A percentile compares a stretch with the other conserved stretches of the same genome.
Evolutionary conservation across 805 yeast genomes (phyloP).

Genomic region (Cyberlindnera americana): DNA sequence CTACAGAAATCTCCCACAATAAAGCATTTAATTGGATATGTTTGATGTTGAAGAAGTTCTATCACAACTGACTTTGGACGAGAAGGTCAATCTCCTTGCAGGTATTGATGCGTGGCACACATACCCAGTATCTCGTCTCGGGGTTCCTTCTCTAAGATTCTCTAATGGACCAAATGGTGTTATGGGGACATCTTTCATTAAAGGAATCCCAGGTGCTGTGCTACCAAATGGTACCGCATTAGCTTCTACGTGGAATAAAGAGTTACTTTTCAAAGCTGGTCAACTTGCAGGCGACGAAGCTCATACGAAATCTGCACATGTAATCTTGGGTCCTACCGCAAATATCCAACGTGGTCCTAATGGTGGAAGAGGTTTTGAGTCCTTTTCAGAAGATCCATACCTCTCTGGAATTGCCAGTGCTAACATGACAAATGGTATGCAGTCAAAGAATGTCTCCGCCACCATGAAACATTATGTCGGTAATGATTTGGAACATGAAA

Average conservation of each 20-base stretch:
- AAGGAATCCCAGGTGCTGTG: slow-evolving; percentile 52
- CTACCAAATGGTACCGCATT: slow-evolving; percentile 57
- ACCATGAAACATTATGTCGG: slow-evolving; percentile 61
- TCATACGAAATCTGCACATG: slow-evolving; percentile 48
- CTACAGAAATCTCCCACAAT: no score
- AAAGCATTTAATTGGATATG: no score
- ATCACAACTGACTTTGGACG: slow-evolving; percentile 25
- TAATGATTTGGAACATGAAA: slow-evolving; percentile 58
- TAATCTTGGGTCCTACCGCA: slow-evolving; percentile 46
- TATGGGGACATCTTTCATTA: slow-evolving; percentile 53
- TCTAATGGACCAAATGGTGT: slow-evolving; percentile 66
- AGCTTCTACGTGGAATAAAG: slow-evolving; percentile 54
- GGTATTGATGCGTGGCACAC: slow-evolving; percentile 55
- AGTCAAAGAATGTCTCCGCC: slow-evolving; percentile 46
- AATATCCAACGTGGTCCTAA: slow-evolving; percentile 56
- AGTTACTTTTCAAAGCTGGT: slow-evolving; percentile 47
- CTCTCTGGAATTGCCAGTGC: slow-evolving; percentile 45
- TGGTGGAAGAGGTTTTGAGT: slow-evolving; percentile 63
- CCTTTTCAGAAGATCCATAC: slow-evolving; percentile 59
- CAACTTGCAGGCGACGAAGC: slow-evolving; percentile 52
- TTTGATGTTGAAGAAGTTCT: slow-evolving; percentile 28
- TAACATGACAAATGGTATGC: slow-evolving; percentile 52
- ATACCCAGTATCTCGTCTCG: slow-evolving; percentile 34
- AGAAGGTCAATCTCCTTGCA: slow-evolving; percentile 32
- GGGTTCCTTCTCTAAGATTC: slow-evolving; percentile 44